Evolutionary conservation across 1,284 basidiomycete species (phyloP).

Genomic region (Cystobasidiaceae sp.): DNA sequence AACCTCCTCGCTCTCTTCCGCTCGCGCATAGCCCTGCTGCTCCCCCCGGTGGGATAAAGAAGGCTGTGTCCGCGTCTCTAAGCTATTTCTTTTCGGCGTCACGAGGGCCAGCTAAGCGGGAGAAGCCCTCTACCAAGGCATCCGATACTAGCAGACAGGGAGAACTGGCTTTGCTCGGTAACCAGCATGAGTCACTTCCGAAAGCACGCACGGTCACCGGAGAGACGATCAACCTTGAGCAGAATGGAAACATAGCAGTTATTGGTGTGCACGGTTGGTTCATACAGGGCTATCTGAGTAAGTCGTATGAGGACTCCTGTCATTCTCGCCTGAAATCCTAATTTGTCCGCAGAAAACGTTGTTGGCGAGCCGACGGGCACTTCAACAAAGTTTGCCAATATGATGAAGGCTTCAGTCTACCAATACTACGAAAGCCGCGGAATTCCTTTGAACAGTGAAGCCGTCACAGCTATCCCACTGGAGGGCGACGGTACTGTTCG

Average conservation of each 20-base stretch:
- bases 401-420: constrained; percentile 74
- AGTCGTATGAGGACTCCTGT: no score
- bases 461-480: constrained; percentile 70
- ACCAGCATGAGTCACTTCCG: constrained; percentile 61
- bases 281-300: constrained; percentile 28
- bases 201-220: constrained; percentile 52
- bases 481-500: constrained; percentile 91
- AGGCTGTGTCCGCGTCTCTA: constrained; percentile 46
- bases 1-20: constrained; percentile 66
- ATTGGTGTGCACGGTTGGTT: constrained; percentile 65
- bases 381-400: constrained; percentile 75
- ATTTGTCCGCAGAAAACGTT: constrained; percentile 48
- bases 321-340: no score
- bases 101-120: no score
- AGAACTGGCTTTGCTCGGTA: constrained; percentile 45
- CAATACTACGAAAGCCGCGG: constrained; percentile 60
- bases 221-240: constrained; percentile 52
- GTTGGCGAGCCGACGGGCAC: constrained; percentile 81
- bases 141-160: constrained; percentile 46
- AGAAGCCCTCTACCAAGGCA: no score
- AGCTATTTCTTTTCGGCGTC: constrained; percentile 47
- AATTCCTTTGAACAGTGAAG: constrained; percentile 60
- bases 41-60: constrained; percentile 38
- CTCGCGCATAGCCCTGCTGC: constrained; percentile 45
- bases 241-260: constrained; percentile 70